Conservation (phyloP, 345 rosid species). For the Turnera subulata region DNA sequence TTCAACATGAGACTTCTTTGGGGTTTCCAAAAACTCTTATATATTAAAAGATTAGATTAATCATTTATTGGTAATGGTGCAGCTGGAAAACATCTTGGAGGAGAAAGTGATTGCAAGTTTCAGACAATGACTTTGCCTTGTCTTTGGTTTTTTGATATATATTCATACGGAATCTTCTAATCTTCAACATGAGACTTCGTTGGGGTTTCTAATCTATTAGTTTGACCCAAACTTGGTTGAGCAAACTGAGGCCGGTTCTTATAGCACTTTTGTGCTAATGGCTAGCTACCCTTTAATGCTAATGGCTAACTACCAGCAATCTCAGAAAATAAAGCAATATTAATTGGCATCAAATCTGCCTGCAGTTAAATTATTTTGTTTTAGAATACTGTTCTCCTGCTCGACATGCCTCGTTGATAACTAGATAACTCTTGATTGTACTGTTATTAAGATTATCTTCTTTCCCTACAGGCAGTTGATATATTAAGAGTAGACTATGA, state of each 20-base stretch:
- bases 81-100: background rate
- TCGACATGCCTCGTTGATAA: background rate
- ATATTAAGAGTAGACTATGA: constrained; percentile 76
- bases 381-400: background rate
- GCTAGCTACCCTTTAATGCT: no score
- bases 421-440: background rate
- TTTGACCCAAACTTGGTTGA: no score
- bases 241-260: no score
- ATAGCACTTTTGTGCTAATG: no score
- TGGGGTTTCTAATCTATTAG: no score
- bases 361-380: background rate
- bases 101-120: background rate
- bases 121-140: background rate
- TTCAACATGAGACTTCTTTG: no score
- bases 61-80: background rate
- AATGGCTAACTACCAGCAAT: no score
- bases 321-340: constrained; percentile 2
- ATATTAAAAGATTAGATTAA: no score
- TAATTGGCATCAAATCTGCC: background rate
- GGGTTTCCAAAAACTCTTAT: no score
- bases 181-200: no score
- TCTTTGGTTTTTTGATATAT: no score
- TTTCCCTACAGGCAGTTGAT: constrained; percentile 57
- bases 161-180: no score
- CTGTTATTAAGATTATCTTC: constrained; percentile 8